Evolutionary conservation across 202 grass and related monocot species (phyloP), one percentile per base, ranked within the genome.

Genomic region (Eragrostis tef): DNA sequence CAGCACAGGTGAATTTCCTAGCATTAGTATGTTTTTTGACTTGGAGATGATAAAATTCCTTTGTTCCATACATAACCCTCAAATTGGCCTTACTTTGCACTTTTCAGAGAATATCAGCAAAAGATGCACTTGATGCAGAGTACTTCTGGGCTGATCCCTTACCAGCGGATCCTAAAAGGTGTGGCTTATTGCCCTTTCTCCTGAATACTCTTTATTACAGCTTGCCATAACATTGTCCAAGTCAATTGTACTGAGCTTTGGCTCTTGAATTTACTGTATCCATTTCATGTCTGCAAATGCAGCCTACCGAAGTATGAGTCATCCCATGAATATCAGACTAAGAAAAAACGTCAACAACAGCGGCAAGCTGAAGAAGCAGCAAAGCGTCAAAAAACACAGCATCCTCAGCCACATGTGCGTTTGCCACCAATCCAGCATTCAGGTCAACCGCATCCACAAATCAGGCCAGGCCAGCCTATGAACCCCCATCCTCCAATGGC

Each of bases 341-440:
- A 91, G 92, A 97, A 91, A 79, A 97, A 90, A 67, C 91, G 89
- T 29, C 91, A 97, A 68, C 94, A 97, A 56, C 92, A 91, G 71
- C 79, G 94, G 39, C 94, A 98, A 75, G 92, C 88, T 72, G 90
- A 93, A 52, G 92, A 94, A 86, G 87, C 86, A 1, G 92, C 92
- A 22, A 94, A 94, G 66, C 81, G 90, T 10, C 95, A 93, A 51
- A 94, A 98, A 48, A 44, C 84, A 57, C 88, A 87, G 81, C 92
- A 94, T 84, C 92, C 92, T 47, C 94, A 86, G 7, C 90, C 90
- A 27, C 92, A 98, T 70, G 26, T 82, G 21, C 90, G 88, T 22
- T 83, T 98, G 73, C 92, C 92, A 86, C 90, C 95, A 10, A 91
- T 88, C 74, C 92, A 94, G 71, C 90, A 98, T 14, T 31, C 86